These are phyloP conservation scores for Grosmannia huntii DNA, from an alignment of 2,329 filamentous ascomycete species.

Conservation along the genomic window DNA sequence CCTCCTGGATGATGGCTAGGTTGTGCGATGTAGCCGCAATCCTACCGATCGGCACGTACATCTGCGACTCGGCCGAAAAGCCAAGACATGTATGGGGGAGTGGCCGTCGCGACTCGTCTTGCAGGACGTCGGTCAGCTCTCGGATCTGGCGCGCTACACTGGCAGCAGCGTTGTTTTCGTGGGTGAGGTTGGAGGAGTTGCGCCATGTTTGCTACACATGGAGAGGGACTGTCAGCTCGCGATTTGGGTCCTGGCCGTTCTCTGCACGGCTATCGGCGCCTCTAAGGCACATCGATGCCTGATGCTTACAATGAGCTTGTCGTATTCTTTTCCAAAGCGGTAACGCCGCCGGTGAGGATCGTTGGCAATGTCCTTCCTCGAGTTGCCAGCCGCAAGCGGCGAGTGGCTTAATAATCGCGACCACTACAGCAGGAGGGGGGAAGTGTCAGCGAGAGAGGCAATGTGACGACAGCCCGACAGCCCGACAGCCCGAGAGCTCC, in stretches of 20 bases:
- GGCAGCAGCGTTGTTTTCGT: constrained; percentile 49
- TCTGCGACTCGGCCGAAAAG: constrained; percentile 74
- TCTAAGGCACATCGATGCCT: background rate
- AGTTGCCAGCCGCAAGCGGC: constrained; percentile 40
- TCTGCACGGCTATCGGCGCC: background rate
- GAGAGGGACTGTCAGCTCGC: background rate
- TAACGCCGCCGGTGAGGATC: constrained; percentile 52
- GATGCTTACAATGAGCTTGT: constrained; percentile 42
- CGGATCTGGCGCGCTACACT: constrained; percentile 49
- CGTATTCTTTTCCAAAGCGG: constrained; percentile 55
- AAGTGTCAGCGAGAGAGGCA: background rate
- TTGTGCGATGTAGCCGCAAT: constrained; percentile 77
- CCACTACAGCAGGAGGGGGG: constrained; percentile 33
- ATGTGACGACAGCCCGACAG: background rate
- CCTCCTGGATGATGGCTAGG: constrained; percentile 73
- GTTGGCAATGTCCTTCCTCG: constrained; percentile 46
- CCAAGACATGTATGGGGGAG: constrained; percentile 84
- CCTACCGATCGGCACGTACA: constrained; percentile 81
- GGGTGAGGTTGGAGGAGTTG: constrained; percentile 44
- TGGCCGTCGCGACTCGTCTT: constrained; percentile 78
- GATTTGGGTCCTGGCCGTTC: background rate
- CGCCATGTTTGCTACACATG: constrained; percentile 42
- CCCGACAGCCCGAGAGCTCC: too few relatives aligned
- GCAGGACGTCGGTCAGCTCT: constrained; percentile 58
- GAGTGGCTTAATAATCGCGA: constrained; percentile 53